Base-by-base conservation (phyloP, 2,329 filamentous ascomycete species). In the Verticillium nonalfalfae region DNA sequence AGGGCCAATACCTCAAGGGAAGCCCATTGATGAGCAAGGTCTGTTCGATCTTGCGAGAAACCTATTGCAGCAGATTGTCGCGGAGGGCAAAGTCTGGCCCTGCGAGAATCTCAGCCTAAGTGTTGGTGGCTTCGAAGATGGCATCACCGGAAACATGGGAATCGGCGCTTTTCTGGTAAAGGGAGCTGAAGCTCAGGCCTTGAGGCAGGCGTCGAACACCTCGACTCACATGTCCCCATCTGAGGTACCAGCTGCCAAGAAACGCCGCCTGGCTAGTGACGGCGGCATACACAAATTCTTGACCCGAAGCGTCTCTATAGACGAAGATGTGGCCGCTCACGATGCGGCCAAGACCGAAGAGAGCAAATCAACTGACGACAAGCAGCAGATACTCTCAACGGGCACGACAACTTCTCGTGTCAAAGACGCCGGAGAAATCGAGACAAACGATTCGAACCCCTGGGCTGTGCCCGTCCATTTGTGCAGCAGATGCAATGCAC, bases 41-140 rank as follows among this genome's bases (percentile, higher is more conserved):
- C 78, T 98, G 13, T 90, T 93, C 68, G 86, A 89, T 18, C 80
- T 96, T 40, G 90, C 91, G 10, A 92, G 88, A 71, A 87, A 83
- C 26, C 78, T 98, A 18, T 80, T 98, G 4, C 83, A 83, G 31
- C 93, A 97, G 68, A 87, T 96, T 39, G 81, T 91, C 11, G 82
- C 84, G 1, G 92, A 96, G 66, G 92, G 91, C 1, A 80, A 83
- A 59, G 88, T 90, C 15, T 98, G 93, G 92, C 95, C 95, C 7
- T 98, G 95, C 71, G 81, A 87, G n/a, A 95, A 97, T 70, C 79
- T 99, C 9, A 95, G 91, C 62, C 77, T 98, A 56, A 93, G 90
- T 65, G 91, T 98, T 31, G 88, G 87, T n/a, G 93, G 92, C 0
- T 97, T 98, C 66, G 93, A 98, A 73, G 93, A 97, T 66, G 90